phyloP scores from a whole-genome alignment of 1,284 basidiomycete genomes.

The Cutaneotrichosporon cutaneum region DNA sequence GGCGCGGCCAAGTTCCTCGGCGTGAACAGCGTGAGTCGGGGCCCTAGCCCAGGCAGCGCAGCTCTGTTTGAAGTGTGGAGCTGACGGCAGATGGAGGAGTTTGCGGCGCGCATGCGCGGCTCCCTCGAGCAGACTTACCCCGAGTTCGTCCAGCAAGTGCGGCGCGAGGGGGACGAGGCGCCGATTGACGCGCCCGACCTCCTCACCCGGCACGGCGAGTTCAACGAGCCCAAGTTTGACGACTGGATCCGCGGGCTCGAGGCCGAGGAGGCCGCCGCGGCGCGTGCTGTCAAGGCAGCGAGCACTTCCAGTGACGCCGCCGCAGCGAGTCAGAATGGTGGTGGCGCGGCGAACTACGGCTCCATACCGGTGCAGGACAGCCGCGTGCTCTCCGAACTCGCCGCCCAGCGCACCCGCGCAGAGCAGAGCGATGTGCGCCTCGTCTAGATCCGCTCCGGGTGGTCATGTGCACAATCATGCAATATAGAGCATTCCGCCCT shows the following conservation, averaged over 20 bases:
- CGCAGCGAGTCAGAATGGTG: background rate
- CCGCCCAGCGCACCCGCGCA: background rate
- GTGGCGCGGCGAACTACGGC: background rate
- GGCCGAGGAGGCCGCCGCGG: slow-evolving; percentile 16
- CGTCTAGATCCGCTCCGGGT: background rate
- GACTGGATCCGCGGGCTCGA: slow-evolving; percentile 19
- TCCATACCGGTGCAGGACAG: background rate
- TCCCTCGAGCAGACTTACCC: slow-evolving; percentile 34
- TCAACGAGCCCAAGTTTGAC: slow-evolving; percentile 23
- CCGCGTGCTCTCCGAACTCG: background rate
- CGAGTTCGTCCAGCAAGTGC: slow-evolving; percentile 22
- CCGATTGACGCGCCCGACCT: slow-evolving; percentile 12
- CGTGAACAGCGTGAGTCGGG: slow-evolving; percentile 41
- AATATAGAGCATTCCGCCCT: background rate
- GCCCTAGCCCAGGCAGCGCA: no score
- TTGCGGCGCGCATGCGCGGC: slow-evolving; percentile 36
- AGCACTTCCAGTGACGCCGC: background rate
- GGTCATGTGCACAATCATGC: background rate
- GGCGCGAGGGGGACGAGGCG: slow-evolving; percentile 16
- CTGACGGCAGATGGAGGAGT: slow-evolving; percentile 38
- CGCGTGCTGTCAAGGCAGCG: no score
- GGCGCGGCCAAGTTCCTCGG: slow-evolving; percentile 39
- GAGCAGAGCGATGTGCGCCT: background rate
- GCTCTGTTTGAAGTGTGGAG: no score
- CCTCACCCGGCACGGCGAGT: slow-evolving; percentile 16